Percentiles rank a stretch among this genome's conserved stretches.
Evolutionary conservation across 2,329 filamentous ascomycete genomes (phyloP).

Genomic region (Alternaria burnsii): DNA sequence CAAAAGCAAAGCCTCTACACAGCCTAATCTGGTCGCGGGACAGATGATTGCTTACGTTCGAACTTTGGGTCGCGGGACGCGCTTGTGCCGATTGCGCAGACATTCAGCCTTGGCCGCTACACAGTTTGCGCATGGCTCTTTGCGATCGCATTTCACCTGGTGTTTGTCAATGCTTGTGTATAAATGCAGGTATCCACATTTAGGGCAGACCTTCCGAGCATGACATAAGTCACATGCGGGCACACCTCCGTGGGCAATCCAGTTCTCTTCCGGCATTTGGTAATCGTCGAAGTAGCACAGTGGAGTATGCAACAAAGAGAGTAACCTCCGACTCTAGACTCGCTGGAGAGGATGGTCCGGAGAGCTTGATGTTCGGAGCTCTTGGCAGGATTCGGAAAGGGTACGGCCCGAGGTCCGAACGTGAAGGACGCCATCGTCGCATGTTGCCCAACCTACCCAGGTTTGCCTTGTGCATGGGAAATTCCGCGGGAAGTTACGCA

Average conservation of each 20-base stretch:
- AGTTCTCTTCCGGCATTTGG: conserved; percentile 44
- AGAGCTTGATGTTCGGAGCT: conserved; percentile 11
- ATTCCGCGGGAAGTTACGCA: not conserved
- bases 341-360: conserved; percentile 1
- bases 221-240: conserved; percentile 45
- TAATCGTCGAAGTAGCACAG: not conserved
- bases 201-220: conserved; percentile 21
- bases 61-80: conserved; percentile 34
- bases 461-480: conserved; percentile 1
- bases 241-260: conserved; percentile 41
- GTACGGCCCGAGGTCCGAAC: conserved; percentile 12
- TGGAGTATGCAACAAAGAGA: conserved; percentile 2
- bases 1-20: not conserved
- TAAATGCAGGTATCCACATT: not conserved
- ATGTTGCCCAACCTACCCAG: not conserved
- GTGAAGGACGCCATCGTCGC: not conserved
- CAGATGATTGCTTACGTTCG: conserved; percentile 30
- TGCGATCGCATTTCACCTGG: conserved; percentile 48
- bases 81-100: conserved; percentile 44
- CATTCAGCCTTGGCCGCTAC: conserved; percentile 35
- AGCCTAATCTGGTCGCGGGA: not conserved
- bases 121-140: conserved; percentile 46
- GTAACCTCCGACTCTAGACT: not conserved
- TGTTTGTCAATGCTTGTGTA: conserved; percentile 4
- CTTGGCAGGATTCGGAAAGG: conserved; percentile 12